Percentiles rank a stretch among this genome's conserved stretches.
phyloP scores from a whole-genome alignment of 306 rosid genomes.

The Dalbergia cultrata region DNA sequence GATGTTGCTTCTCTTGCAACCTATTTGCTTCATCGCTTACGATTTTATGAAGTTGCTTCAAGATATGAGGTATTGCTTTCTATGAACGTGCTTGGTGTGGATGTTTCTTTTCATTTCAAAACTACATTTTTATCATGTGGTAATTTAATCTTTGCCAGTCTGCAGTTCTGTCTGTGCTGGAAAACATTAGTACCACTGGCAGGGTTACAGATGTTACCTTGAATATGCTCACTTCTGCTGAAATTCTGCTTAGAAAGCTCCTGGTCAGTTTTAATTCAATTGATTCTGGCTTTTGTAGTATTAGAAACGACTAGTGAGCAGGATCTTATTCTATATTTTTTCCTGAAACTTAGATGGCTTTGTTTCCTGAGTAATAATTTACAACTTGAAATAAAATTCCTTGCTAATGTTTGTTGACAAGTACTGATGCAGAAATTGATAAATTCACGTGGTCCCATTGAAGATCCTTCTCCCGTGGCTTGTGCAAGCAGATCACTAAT shows the following conservation, averaged over 20 bases:
- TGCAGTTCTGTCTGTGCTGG: constrained; percentile 85
- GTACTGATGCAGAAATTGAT: constrained; percentile 87
- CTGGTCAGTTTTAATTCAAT: constrained; percentile 77
- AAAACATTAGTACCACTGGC: constrained; percentile 67
- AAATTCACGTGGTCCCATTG: constrained; percentile 85
- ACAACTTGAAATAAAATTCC: constrained; percentile 27
- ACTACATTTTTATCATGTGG: constrained; percentile 47
- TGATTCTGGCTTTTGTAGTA: constrained; percentile 43
- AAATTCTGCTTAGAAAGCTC: constrained; percentile 76
- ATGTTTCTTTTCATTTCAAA: constrained; percentile 18
- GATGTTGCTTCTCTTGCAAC: constrained; percentile 93
- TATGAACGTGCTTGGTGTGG: constrained; percentile 41
- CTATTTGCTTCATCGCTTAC: constrained; percentile 80
- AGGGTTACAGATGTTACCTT: constrained; percentile 71
- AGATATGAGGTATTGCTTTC: constrained; percentile 85
- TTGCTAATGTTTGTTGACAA: constrained; percentile 59
- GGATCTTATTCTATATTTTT: constrained; percentile 25
- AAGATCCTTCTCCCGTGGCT: constrained; percentile 94
- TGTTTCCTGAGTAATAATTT: constrained; percentile 32
- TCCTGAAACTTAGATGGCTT: constrained; percentile 12
- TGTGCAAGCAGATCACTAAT: constrained; percentile 70
- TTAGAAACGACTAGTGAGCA: constrained; percentile 14
- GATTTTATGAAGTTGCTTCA: constrained; percentile 90
- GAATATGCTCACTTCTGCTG: constrained; percentile 78
- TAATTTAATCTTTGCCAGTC: constrained; percentile 72